Evolutionary conservation across 2,329 filamentous ascomycete species (phyloP), one percentile per base, ranked within the genome.

Genomic region (Stachybotrys echinatus): DNA sequence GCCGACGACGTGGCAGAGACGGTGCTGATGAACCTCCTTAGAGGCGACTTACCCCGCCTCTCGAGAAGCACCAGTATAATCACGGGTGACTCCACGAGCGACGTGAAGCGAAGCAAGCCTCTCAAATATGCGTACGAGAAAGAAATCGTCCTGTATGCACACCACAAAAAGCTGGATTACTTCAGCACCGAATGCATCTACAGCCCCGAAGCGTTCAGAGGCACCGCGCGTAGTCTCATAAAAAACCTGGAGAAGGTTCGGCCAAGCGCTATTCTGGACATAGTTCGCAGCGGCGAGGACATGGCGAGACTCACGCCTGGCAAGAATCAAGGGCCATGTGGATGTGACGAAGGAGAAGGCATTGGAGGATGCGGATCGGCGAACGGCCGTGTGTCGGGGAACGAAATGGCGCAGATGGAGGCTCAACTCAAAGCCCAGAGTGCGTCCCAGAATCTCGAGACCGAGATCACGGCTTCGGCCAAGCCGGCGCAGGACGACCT

Each of bases 141-240:
- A 72, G 94, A 99, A 66, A 99, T 99, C 58, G 94, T 99, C 18
- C 77, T 99, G 6, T 99, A 99, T 65, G 94, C 94, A 5, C 89
- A 97, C 65, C 91, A 99, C 74, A 95, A 94, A 70, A 92, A 92
- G 67, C 77, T 99, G 55, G 92, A 97, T 65, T 99, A 99, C 71
- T 99, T 99, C 71, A 96, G 86, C 62, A 99, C 94, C 0, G 94
- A 99, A 71, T 99, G 94, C 74, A 91, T 99, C 53, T 99, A 99
- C 74, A 96, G 90, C 48, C 94, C 94, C 0, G 94, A 99, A 69
- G 94, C 94, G 2, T 99, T 99, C 65, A 81, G 94, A 52, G 94
- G 94, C 3, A 96, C 89, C 57, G 94, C 94, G 2, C 81, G 94
- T 55, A 89, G 86, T 22, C 72, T 99, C 51, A 96, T 99, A 68